phyloP scores from a whole-genome alignment of 352 stramenopile species.

The Globisporangium megalacanthum region DNA sequence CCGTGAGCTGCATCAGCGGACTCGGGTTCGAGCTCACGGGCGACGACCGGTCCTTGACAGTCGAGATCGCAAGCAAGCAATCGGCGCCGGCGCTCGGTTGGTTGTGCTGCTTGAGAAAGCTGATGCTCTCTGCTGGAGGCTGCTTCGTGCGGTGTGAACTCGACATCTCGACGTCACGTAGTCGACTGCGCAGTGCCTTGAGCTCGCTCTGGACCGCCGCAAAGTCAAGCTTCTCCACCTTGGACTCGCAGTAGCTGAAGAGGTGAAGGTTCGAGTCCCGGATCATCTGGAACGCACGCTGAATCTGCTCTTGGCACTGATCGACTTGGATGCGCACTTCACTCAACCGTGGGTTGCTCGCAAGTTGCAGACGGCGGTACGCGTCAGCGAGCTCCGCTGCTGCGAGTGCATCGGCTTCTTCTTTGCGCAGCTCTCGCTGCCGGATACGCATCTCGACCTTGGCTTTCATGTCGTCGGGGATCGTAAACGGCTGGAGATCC shows the following conservation, averaged over 20 bases:
- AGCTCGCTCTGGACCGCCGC: slow-evolving; percentile 41
- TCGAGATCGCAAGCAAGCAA: slow-evolving; percentile 7
- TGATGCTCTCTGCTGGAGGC: background rate
- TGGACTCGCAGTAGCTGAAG: slow-evolving; percentile 59
- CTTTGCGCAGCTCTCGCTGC: slow-evolving; percentile 42
- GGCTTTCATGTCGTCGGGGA: slow-evolving; percentile 72
- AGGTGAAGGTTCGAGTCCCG: slow-evolving; percentile 58
- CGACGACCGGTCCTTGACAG: background rate
- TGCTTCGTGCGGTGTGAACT: slow-evolving; percentile 5
- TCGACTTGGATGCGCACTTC: slow-evolving; percentile 59
- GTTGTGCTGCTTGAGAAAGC: background rate
- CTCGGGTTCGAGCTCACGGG: background rate
- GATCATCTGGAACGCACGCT: slow-evolving; percentile 62
- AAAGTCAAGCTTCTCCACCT: slow-evolving; percentile 51
- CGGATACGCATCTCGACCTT: slow-evolving; percentile 73
- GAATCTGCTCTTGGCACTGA: slow-evolving; percentile 60
- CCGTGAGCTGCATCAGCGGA: slow-evolving; percentile 18
- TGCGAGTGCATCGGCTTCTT: slow-evolving; percentile 35
- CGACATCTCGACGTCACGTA: slow-evolving; percentile 26
- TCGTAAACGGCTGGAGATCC: slow-evolving; percentile 65
- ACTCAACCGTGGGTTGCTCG: slow-evolving; percentile 49
- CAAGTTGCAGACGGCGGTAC: slow-evolving; percentile 54
- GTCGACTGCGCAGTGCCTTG: slow-evolving; percentile 30
- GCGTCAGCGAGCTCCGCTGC: slow-evolving; percentile 47
- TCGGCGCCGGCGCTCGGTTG: background rate